Conservation (phyloP, 768 basidiomycete genomes). For the Kwoniella bestiolae region DNA sequence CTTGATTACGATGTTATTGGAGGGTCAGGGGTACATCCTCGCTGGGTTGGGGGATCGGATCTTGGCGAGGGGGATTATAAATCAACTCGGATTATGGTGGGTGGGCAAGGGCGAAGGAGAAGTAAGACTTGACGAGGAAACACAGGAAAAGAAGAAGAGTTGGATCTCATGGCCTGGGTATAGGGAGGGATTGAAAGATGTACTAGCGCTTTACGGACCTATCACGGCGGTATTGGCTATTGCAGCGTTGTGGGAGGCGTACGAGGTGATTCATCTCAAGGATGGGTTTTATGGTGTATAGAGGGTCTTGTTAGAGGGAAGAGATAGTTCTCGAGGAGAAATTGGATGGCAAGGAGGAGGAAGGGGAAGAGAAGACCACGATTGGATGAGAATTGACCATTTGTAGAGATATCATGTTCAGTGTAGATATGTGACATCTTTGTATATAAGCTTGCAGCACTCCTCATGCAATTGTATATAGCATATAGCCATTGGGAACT, state of each 20-base stretch:
- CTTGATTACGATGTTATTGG: constrained; percentile 1
- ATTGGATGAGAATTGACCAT: no score
- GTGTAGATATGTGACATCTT: no score
- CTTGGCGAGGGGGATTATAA: neutral
- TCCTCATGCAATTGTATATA: no score
- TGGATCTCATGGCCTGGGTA: neutral
- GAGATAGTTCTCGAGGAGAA: no score
- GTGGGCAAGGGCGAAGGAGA: neutral
- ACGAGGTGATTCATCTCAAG: constrained; percentile 2
- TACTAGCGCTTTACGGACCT: constrained; percentile 1
- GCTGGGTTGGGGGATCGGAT: constrained; percentile 4
- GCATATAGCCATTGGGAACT: no score
- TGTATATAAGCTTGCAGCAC: no score
- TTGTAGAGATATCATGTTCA: no score
- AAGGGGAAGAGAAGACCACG: no score
- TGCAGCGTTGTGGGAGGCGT: neutral
- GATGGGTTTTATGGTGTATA: neutral
- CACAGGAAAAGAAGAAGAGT: neutral
- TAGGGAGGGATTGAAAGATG: neutral
- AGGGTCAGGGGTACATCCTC: constrained; percentile 1
- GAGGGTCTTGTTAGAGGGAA: no score
- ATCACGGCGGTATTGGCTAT: neutral
- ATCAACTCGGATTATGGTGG: neutral
- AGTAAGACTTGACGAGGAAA: neutral
- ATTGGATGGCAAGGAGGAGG: no score